These are phyloP conservation scores for Gossypium lobatum DNA, from an alignment of 441 rosid species.

Conservation along the genomic window DNA sequence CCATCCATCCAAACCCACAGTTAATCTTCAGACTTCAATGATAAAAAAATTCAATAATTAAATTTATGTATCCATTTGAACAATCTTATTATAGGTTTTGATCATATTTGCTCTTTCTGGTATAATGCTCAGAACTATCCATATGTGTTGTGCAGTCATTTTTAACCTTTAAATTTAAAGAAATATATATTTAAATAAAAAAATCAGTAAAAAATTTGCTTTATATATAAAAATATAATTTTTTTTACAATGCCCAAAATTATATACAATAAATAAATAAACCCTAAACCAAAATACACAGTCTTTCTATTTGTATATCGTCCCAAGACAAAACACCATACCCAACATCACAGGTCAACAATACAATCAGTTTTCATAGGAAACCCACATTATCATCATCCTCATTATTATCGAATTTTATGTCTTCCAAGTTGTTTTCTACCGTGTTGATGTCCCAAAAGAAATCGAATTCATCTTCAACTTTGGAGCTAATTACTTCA, in stretches of 20 bases:
- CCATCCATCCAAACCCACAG: too few species aligned
- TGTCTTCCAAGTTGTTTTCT: slow-evolving; percentile 37
- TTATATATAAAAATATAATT: background rate
- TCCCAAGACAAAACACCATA: slow-evolving; percentile 15
- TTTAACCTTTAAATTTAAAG: too few species aligned
- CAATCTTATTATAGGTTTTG: too few species aligned
- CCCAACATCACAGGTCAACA: slow-evolving; percentile 16
- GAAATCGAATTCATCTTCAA: slow-evolving; percentile 44
- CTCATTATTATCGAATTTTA: slow-evolving; percentile 38
- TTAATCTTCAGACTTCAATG: too few species aligned
- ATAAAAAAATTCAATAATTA: too few species aligned
- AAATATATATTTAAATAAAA: too few species aligned
- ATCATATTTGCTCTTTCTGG: too few species aligned
- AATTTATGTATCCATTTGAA: too few species aligned
- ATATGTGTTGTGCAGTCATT: too few species aligned
- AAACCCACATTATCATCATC: slow-evolving; percentile 38
- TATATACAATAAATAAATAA: slow-evolving; percentile 9
- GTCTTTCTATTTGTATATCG: background rate
- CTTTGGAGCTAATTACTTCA: slow-evolving; percentile 28
- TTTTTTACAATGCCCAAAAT: slow-evolving; percentile 2
- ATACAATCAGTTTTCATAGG: slow-evolving; percentile 23
- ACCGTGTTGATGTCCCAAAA: slow-evolving; percentile 53
- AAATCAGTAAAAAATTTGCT: too few species aligned
- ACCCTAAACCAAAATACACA: background rate
- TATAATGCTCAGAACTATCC: too few species aligned